Conservation (phyloP, 169 alveolate genomes). For the Eimeria brunetti region DNA sequence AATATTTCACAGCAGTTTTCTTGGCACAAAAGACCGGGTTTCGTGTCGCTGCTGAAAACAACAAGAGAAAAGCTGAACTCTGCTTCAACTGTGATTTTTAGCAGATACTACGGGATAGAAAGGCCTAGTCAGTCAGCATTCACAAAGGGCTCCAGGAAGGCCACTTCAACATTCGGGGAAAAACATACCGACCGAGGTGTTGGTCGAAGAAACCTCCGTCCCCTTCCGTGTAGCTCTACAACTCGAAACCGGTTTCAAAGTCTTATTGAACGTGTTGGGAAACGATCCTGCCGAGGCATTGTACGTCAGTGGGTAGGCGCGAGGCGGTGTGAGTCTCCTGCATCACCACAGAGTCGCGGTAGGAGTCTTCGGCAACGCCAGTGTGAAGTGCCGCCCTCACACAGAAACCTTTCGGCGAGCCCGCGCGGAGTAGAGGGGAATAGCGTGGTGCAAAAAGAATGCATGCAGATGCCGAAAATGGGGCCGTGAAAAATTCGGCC, state of each 20-base stretch:
- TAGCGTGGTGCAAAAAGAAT: neutral
- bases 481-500: neutral
- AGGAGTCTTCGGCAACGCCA: neutral
- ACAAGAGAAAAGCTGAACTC: neutral
- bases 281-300: neutral
- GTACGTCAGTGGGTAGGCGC: constrained; percentile 7
- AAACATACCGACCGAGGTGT: neutral
- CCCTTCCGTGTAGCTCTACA: neutral
- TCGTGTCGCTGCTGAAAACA: neutral
- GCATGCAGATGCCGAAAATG: neutral
- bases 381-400: neutral
- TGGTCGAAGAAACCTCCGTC: neutral
- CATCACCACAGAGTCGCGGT: neutral
- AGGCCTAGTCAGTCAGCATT: neutral
- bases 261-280: neutral
- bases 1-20: neutral
- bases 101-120: neutral
- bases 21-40: neutral
- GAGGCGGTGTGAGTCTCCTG: neutral
- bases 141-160: neutral
- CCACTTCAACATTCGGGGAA: neutral
- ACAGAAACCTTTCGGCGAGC: neutral
- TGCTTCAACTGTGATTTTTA: neutral
- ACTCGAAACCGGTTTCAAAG: neutral
- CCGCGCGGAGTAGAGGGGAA: neutral